These are phyloP conservation scores for Aureobasidium melanogenum DNA, from an alignment of 2,329 filamentous ascomycete species.

Conservation along the genomic window DNA sequence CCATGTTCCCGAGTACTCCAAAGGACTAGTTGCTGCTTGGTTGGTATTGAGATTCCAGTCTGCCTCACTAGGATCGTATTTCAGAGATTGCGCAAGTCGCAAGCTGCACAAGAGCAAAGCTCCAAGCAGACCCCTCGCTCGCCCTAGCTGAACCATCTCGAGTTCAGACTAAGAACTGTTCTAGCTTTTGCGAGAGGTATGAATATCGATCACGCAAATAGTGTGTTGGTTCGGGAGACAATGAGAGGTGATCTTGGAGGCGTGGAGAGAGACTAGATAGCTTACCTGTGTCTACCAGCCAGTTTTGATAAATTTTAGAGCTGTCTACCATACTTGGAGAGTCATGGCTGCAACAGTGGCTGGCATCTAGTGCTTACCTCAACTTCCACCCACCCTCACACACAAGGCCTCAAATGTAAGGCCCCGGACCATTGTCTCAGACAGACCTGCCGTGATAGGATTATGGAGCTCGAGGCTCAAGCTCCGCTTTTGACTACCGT, in stretches of 20 bases:
- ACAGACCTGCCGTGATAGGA: background rate
- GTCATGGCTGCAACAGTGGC: background rate
- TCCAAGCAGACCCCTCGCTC: background rate
- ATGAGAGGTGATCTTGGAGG: background rate
- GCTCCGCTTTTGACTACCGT: background rate
- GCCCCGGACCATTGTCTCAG: background rate
- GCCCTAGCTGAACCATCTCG: background rate
- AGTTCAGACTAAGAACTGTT: background rate
- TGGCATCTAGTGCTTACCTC: constrained; percentile 2
- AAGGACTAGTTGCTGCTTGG: constrained; percentile 42
- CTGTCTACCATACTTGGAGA: background rate
- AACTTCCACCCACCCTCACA: background rate
- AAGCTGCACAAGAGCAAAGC: background rate
- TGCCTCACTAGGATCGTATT: constrained; percentile 41
- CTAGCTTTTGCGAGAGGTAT: background rate
- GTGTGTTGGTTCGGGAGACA: background rate
- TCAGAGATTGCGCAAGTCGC: background rate
- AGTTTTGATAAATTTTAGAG: background rate
- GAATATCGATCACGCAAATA: background rate
- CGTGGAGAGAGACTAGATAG: background rate
- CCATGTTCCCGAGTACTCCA: constrained; percentile 52
- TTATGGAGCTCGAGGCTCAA: background rate
- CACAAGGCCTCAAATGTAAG: background rate
- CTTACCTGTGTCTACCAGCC: background rate
- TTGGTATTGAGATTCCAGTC: constrained; percentile 56